phyloP scores from a whole-genome alignment of 2,329 filamentous ascomycete genomes.

The Talaromyces rugulosus region DNA sequence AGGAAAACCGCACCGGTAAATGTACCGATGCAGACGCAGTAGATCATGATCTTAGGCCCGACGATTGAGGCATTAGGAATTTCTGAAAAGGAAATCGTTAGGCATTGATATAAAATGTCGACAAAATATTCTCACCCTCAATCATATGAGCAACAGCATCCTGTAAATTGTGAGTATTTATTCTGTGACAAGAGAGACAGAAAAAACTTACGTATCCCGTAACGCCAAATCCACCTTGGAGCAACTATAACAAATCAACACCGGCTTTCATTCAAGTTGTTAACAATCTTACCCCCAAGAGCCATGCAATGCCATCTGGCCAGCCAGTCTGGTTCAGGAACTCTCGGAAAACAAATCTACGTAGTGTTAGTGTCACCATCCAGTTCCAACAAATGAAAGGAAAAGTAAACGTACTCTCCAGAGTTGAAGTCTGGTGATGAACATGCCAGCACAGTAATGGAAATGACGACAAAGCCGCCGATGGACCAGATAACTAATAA shows the following conservation, averaged over 20 bases:
- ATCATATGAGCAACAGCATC: slow-evolving; percentile 51
- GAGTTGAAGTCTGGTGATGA: slow-evolving; percentile 62
- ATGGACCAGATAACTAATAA: slow-evolving; percentile 61
- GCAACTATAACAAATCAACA: slow-evolving; percentile 27
- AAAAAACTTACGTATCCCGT: slow-evolving; percentile 47
- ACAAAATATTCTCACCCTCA: slow-evolving; percentile 28
- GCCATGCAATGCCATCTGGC: slow-evolving; percentile 60
- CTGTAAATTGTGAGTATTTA: slow-evolving; percentile 17
- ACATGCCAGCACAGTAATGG: slow-evolving; percentile 64
- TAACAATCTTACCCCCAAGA: slow-evolving; percentile 34
- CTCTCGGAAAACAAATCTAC: slow-evolving; percentile 52
- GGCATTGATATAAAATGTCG: background rate
- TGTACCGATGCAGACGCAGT: slow-evolving; percentile 60
- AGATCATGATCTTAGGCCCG: slow-evolving; percentile 64
- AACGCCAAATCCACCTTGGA: slow-evolving; percentile 51
- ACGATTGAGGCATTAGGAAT: slow-evolving; percentile 46
- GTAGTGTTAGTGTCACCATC: slow-evolving; percentile 8
- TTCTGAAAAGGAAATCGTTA: slow-evolving; percentile 20
- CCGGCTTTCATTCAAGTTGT: background rate
- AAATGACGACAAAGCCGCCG: slow-evolving; percentile 64
- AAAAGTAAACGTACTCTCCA: slow-evolving; percentile 48
- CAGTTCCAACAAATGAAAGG: background rate
- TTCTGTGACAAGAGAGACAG: background rate
- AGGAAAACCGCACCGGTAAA: slow-evolving; percentile 61
- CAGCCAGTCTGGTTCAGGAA: slow-evolving; percentile 68